Percentiles rank a stretch among this genome's conserved stretches.
Evolutionary conservation across 2,329 filamentous ascomycete genomes (phyloP).

Genomic region (Colletotrichum trifolii): DNA sequence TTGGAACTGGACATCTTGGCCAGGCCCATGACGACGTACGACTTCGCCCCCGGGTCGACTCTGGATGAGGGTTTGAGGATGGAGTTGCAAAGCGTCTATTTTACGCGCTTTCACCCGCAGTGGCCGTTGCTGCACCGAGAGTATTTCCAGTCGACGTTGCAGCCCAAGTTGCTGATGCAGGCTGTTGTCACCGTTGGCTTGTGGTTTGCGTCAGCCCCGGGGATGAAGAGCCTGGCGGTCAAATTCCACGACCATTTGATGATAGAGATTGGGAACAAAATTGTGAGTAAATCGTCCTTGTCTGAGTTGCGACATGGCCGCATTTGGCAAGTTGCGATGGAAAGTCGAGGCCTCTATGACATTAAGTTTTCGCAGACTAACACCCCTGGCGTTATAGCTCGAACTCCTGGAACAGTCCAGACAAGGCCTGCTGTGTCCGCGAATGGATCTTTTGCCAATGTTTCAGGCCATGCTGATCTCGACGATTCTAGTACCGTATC

Average conservation of each 20-base stretch:
- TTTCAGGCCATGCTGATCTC: slow-evolving; percentile 24
- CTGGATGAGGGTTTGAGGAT: slow-evolving; percentile 11
- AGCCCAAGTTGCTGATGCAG: slow-evolving; percentile 14
- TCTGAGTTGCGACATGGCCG: not conserved
- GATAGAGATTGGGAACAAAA: slow-evolving; percentile 15
- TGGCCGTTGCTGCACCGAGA: slow-evolving; percentile 30
- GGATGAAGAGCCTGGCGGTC: not conserved
- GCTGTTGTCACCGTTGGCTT: slow-evolving; percentile 23
- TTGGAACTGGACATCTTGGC: slow-evolving; percentile 2
- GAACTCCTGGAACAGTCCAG: slow-evolving; percentile 20
- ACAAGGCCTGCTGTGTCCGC: slow-evolving; percentile 15
- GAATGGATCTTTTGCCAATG: slow-evolving; percentile 13
- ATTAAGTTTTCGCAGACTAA: not conserved
- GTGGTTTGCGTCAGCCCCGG: slow-evolving; percentile 17
- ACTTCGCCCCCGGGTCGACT: not conserved
- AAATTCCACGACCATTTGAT: slow-evolving; percentile 22
- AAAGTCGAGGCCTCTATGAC: not conserved
- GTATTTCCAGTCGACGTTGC: slow-evolving; percentile 7
- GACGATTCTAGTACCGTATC: slow-evolving; percentile 26
- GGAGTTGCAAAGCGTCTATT: slow-evolving; percentile 23
- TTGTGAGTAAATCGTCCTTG: not conserved
- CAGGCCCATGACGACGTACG: slow-evolving; percentile 5
- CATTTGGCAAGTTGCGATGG: too few relatives aligned
- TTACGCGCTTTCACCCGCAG: slow-evolving; percentile 22
- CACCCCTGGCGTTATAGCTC: slow-evolving; percentile 1